These are phyloP conservation scores for Colletotrichum navitas DNA, from an alignment of 2,329 filamentous ascomycete species.

Conservation along the genomic window DNA sequence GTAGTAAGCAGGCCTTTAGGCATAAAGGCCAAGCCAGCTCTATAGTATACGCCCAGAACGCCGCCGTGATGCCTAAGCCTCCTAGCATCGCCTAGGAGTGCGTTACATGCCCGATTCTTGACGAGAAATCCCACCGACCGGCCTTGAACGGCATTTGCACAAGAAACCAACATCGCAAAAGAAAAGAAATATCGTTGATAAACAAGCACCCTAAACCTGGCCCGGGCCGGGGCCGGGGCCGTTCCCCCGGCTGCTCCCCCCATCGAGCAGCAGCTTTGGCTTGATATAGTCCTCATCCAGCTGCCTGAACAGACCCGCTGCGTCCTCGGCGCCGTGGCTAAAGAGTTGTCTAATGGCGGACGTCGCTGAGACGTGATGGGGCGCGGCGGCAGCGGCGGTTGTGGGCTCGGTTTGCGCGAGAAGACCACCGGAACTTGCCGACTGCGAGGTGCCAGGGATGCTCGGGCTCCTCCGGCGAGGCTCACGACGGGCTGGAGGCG, in stretches of 20 bases:
- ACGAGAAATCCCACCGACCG: neutral
- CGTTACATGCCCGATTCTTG: slow-evolving; percentile 19
- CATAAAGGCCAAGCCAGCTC: slow-evolving; percentile 14
- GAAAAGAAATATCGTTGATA: neutral
- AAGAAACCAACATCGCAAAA: neutral
- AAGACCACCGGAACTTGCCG: slow-evolving; percentile 37
- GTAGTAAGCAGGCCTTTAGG: neutral
- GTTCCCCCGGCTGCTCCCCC: slow-evolving; percentile 53
- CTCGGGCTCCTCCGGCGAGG: slow-evolving; percentile 57
- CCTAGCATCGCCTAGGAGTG: slow-evolving; percentile 20
- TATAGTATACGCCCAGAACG: slow-evolving; percentile 34
- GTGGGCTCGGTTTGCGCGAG: slow-evolving; percentile 43
- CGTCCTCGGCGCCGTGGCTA: slow-evolving; percentile 78
- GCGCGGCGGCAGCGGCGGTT: slow-evolving; percentile 35
- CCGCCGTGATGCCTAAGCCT: slow-evolving; percentile 30
- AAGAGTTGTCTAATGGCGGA: slow-evolving; percentile 86
- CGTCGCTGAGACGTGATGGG: slow-evolving; percentile 73
- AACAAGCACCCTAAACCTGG: slow-evolving; percentile 8
- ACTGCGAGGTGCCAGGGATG: slow-evolving; percentile 35
- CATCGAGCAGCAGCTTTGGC: slow-evolving; percentile 87
- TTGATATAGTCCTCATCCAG: slow-evolving; percentile 98
- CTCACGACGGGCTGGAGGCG: slow-evolving; percentile 67
- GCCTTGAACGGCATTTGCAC: slow-evolving; percentile 17
- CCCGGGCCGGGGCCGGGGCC: slow-evolving; percentile 31
- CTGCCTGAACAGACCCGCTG: slow-evolving; percentile 89